These are phyloP conservation scores for Oryza longistaminata DNA, from an alignment of 176 grass and related monocot species.

Conservation along the genomic window DNA sequence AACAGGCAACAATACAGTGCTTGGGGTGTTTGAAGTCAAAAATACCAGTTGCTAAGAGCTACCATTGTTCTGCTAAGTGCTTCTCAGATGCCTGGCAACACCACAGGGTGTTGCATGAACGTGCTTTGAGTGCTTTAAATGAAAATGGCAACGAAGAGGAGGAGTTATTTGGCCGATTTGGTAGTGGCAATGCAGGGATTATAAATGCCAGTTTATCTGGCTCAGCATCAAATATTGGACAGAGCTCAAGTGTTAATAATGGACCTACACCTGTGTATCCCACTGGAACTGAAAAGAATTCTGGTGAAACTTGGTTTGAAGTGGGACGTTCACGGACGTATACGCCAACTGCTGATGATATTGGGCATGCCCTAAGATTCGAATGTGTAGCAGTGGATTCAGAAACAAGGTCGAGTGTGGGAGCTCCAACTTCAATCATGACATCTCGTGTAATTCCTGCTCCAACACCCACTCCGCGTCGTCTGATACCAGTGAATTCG, in stretches of 20 bases:
- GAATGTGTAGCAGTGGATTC: slow-evolving; percentile 66
- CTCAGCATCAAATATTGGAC: slow-evolving; percentile 48
- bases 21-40: slow-evolving; percentile 86
- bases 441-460: slow-evolving; percentile 85
- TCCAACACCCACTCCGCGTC: slow-evolving; percentile 71
- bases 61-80: slow-evolving; percentile 80
- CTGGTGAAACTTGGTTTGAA: slow-evolving; percentile 79
- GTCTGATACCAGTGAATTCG: slow-evolving; percentile 67
- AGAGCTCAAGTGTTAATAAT: slow-evolving; percentile 47
- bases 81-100: slow-evolving; percentile 86
- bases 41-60: slow-evolving; percentile 80
- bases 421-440: slow-evolving; percentile 57
- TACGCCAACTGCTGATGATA: slow-evolving; percentile 84
- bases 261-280: slow-evolving; percentile 49
- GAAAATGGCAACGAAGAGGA: slow-evolving; percentile 85
- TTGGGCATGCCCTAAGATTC: slow-evolving; percentile 75
- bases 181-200: slow-evolving; percentile 42
- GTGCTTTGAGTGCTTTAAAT: slow-evolving; percentile 59
- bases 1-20: slow-evolving; percentile 83
- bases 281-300: slow-evolving; percentile 52
- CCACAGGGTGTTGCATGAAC: slow-evolving; percentile 76
- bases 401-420: slow-evolving; percentile 59
- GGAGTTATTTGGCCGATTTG: slow-evolving; percentile 65
- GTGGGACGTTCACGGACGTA: slow-evolving; percentile 66
- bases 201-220: slow-evolving; percentile 38